Evolutionary conservation across 305 asterid genomes (phyloP), one percentile per base, ranked within the genome.

Genomic region (Nicotiana rustica): DNA sequence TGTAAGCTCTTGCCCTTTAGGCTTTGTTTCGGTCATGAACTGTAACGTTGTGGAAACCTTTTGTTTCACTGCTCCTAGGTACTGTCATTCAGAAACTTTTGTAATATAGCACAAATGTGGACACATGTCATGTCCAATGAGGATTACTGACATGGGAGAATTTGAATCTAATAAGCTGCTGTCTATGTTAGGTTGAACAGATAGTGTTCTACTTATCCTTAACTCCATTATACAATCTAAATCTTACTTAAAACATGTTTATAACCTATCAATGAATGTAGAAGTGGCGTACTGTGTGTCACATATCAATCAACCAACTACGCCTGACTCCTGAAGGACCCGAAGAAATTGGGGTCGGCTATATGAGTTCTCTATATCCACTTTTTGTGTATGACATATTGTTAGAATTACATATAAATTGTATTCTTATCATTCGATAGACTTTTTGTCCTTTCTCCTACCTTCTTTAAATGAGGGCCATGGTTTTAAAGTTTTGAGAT

Each of bases 1-100:
- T 73, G 99, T 96, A 89, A 93, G 98, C 89, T 77, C 83, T 77
- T n/a, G 0, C 80, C 80, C 66, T 76, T 15, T 52, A 76, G 66
- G 9, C 31, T 9, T 44, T 44, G 52, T 44, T 44, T 44, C 13
- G 12, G 52, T 44, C 52, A 44, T 44, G 52, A 44, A 44, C 52
- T 44, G 12, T 44, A 44, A 44, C 0, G 52, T 44, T 44, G 10
- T 44, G 52, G 52, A 44, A 44, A 44, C 52, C 52, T 44, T 44
- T 44, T 44, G 52, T 44, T 44, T 44, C 49, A 15, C 80, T 55
- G 10, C 49, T 76, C 66, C 55, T 29, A 55, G 31, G 80, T 76
- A 25, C 80, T 29, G 31, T 76, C 10, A 61, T 76, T 55, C 80
- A 76, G 31, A 76, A 15, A 59, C 12, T 59, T 59, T 59, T n/a